These are phyloP conservation scores for Saccharomycopsis sp. DNA, from an alignment of 805 yeast species.

Conservation along the genomic window DNA sequence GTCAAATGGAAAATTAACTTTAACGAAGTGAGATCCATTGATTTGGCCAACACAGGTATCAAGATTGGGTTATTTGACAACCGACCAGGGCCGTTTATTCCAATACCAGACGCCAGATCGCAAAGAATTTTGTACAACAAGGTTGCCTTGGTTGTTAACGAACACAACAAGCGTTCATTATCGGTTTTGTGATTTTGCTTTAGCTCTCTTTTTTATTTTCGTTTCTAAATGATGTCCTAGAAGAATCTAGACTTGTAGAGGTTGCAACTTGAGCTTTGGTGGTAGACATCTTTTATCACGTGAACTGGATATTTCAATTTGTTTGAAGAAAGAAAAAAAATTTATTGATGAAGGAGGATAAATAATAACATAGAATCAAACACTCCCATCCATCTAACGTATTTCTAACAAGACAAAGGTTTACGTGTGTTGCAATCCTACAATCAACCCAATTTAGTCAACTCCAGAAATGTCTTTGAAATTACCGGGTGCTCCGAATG, in stretches of 20 bases:
- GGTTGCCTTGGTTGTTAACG: slow-evolving; percentile 73
- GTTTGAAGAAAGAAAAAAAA: too few relatives aligned
- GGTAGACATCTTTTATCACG: too few relatives aligned
- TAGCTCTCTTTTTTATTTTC: slow-evolving; percentile 3
- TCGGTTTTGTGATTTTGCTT: slow-evolving; percentile 29
- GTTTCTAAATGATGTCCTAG: not conserved
- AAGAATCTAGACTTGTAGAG: too few relatives aligned
- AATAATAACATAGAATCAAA: too few relatives aligned
- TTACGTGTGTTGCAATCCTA: too few relatives aligned
- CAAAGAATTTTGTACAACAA: slow-evolving; percentile 58
- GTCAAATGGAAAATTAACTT: slow-evolving; percentile 67
- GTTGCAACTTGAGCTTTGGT: too few relatives aligned
- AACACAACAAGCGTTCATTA: slow-evolving; percentile 64
- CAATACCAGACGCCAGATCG: slow-evolving; percentile 59
- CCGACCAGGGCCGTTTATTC: slow-evolving; percentile 64
- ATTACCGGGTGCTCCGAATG: slow-evolving; percentile 85
- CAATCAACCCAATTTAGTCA: too few relatives aligned
- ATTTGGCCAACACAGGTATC: slow-evolving; percentile 74
- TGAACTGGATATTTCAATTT: too few relatives aligned
- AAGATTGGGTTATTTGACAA: slow-evolving; percentile 50
- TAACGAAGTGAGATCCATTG: slow-evolving; percentile 56
- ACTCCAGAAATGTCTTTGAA: slow-evolving; percentile 62
- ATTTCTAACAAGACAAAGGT: too few relatives aligned
- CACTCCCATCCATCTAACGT: too few relatives aligned
- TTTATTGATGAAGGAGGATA: too few relatives aligned